Percentiles rank a stretch among this genome's conserved stretches.
Evolutionary conservation across 192 early-diverging fungal species (phyloP).

Genomic region (Coemansia asiatica): DNA sequence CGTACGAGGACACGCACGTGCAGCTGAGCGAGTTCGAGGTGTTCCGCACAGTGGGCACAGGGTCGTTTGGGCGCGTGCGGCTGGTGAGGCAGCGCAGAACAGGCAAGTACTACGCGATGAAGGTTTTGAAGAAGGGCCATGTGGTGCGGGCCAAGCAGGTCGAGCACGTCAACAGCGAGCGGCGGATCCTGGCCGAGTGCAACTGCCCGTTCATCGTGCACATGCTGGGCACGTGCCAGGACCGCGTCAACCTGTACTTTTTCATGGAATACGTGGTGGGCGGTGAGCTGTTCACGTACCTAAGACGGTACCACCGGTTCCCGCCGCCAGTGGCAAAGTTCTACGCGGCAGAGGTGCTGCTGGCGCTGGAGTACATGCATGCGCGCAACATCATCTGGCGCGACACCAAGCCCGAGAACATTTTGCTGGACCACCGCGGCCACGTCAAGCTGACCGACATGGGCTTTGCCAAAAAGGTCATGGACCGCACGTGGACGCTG

Average conservation of each 20-base stretch:
- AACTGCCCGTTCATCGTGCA: constrained; percentile 89
- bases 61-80: constrained; percentile 96
- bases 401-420: constrained; percentile 89
- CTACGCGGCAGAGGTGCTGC: constrained; percentile 85
- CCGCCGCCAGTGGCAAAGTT: constrained; percentile 85
- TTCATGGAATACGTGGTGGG: constrained; percentile 95
- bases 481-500: constrained; percentile 77
- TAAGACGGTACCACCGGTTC: constrained; percentile 79
- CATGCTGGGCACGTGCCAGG: constrained; percentile 94
- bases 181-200: constrained; percentile 84
- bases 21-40: constrained; percentile 79
- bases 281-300: constrained; percentile 83
- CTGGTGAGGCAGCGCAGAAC: constrained; percentile 78
- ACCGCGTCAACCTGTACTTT: constrained; percentile 88
- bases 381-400: constrained; percentile 85
- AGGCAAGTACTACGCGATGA: constrained; percentile 92
- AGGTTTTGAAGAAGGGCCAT: constrained; percentile 90
- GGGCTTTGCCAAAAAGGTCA: constrained; percentile 82
- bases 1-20: constrained; percentile 50
- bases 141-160: constrained; percentile 95
- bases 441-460: constrained; percentile 89
- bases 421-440: constrained; percentile 70
- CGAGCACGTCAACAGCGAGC: constrained; percentile 98
- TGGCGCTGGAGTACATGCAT: constrained; percentile 89
- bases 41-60: constrained; percentile 89